Evolutionary conservation across 345 rosid species (phyloP).

Genomic region (Populus tremula): DNA sequence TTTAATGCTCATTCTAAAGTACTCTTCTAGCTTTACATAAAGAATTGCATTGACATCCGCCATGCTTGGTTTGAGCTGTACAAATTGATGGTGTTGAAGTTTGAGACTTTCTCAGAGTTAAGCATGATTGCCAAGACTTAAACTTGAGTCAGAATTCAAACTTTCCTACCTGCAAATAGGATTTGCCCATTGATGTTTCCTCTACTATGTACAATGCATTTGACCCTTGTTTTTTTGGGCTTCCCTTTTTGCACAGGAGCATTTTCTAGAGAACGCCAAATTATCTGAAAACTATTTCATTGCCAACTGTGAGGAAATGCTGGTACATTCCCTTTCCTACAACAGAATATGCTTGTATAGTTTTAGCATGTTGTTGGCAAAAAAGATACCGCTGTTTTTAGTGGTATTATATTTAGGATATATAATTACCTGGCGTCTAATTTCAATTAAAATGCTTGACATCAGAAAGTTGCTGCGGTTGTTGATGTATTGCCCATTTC

Average conservation of each 20-base stretch:
- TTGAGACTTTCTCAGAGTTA: background rate
- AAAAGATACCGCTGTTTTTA: background rate
- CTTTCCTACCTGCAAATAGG: background rate
- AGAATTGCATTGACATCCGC: too few species aligned
- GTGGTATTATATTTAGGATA: background rate
- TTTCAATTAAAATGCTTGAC: constrained; percentile 9
- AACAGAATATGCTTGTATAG: background rate
- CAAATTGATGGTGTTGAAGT: background rate
- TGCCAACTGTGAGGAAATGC: constrained; percentile 63
- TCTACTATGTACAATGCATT: background rate
- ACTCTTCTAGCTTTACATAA: too few species aligned
- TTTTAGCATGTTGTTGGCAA: constrained; percentile 11
- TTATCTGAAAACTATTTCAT: constrained; percentile 81
- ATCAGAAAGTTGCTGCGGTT: constrained; percentile 70
- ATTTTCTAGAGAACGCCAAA: constrained; percentile 78
- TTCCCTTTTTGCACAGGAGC: constrained; percentile 50
- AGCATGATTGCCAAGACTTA: background rate
- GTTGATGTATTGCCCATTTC: constrained; percentile 75
- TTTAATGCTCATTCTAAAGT: too few species aligned
- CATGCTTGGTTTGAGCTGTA: background rate
- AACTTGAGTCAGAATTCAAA: background rate
- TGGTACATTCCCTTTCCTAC: constrained; percentile 44
- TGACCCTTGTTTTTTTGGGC: constrained; percentile 13
- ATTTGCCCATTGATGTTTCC: background rate
- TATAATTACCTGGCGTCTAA: background rate